Conservation (phyloP, 306 rosid species). For the Elaeagnus macrophylla region DNA sequence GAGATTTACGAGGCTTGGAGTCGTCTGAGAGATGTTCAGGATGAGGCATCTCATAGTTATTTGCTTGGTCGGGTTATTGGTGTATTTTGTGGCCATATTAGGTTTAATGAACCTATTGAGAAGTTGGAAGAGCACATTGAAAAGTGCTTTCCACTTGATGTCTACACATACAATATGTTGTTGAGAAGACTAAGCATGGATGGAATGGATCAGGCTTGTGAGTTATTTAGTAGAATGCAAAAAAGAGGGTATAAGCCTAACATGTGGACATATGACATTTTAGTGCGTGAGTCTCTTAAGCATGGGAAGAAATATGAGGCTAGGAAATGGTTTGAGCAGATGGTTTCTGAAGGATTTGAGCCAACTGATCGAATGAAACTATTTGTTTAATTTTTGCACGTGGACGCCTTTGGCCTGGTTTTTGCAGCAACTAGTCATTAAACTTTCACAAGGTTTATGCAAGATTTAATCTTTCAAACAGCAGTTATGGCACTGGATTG, state of each 20-base stretch:
- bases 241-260: constrained; percentile 56
- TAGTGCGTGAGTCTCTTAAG: constrained; percentile 41
- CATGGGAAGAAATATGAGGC: constrained; percentile 53
- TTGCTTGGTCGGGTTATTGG: constrained; percentile 47
- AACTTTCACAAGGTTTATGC: constrained; percentile 20
- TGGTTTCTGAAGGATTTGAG: constrained; percentile 41
- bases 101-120: constrained; percentile 22
- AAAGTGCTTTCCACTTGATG: constrained; percentile 55
- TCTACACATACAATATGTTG: constrained; percentile 63
- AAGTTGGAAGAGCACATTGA: constrained; percentile 49
- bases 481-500: constrained; percentile 4
- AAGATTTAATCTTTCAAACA: constrained; percentile 25
- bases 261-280: constrained; percentile 48
- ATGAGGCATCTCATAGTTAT: constrained; percentile 30
- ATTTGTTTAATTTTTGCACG: constrained; percentile 13
- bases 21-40: constrained; percentile 30
- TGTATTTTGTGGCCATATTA: constrained; percentile 47
- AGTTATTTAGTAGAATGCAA: constrained; percentile 41
- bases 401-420: constrained; percentile 1
- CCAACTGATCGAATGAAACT: constrained; percentile 14
- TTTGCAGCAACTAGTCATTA: constrained; percentile 4
- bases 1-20: constrained; percentile 40
- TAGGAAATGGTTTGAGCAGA: constrained; percentile 37
- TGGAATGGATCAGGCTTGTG: constrained; percentile 44
- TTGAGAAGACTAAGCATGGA: constrained; percentile 31